Conservation (phyloP, 108 stramenopile species). For the Conticribra weissflogii region DNA sequence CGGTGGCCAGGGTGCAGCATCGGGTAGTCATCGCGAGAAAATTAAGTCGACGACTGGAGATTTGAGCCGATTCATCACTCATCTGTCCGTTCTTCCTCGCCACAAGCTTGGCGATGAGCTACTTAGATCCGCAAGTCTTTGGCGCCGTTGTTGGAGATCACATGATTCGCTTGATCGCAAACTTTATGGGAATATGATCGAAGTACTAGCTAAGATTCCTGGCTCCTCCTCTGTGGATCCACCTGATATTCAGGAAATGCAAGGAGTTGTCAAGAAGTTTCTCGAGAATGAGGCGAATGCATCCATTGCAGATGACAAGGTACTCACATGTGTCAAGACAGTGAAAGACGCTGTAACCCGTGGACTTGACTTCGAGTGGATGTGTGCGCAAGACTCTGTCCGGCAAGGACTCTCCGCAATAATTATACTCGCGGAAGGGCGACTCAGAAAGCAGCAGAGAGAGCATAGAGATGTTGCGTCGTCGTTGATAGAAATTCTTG, state of each 20-base stretch:
- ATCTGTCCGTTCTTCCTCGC: background rate
- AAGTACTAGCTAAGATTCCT: background rate
- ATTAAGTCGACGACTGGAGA: background rate
- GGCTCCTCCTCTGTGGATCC: background rate
- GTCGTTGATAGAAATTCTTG: constrained; percentile 4
- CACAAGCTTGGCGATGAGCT: constrained; percentile 12
- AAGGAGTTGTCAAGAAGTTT: background rate
- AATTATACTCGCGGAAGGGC: constrained; percentile 6
- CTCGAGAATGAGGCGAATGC: background rate
- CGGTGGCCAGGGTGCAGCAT: constrained; percentile 2
- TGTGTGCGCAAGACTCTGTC: background rate
- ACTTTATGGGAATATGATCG: background rate
- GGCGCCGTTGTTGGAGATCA: constrained; percentile 12
- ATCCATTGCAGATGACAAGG: background rate
- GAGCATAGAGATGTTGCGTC: constrained; percentile 7
- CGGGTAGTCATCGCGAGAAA: background rate
- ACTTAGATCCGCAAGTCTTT: constrained; percentile 3
- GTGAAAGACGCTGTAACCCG: background rate
- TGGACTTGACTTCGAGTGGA: constrained; percentile 3
- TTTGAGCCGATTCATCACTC: constrained; percentile 3
- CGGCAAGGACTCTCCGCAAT: background rate
- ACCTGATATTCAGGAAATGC: background rate
- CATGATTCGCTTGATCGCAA: constrained; percentile 4
- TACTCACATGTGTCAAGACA: background rate
- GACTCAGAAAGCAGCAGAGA: constrained; percentile 6